These are phyloP conservation scores for Hypholoma sublateritium DNA, from an alignment of 768 basidiomycete genomes.

Conservation along the genomic window DNA sequence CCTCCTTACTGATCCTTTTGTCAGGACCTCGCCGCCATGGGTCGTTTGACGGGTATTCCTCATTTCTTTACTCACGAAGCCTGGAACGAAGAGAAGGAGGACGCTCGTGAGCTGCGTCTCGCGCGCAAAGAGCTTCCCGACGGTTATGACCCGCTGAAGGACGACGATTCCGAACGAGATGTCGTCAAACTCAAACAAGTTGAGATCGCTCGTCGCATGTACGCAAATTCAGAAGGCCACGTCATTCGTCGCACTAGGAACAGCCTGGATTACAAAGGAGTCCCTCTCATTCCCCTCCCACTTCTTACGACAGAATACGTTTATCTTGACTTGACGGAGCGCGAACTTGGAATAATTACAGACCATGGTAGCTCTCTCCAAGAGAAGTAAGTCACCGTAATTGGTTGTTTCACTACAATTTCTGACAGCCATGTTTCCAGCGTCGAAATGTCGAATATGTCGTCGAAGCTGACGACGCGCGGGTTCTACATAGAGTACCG, in stretches of 20 bases:
- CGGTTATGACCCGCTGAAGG: not conserved
- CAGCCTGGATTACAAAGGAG: slow-evolving; percentile 12
- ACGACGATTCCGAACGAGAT: slow-evolving; percentile 6
- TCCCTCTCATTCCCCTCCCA: slow-evolving; percentile 18
- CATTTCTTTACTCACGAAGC: slow-evolving; percentile 22
- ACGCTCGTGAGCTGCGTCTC: slow-evolving; percentile 10
- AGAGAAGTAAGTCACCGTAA: slow-evolving; percentile 13
- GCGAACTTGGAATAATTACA: slow-evolving; percentile 20
- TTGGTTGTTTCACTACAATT: not conserved
- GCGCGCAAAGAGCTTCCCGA: slow-evolving; percentile 10
- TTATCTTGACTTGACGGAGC: slow-evolving; percentile 12
- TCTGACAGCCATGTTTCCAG: not conserved
- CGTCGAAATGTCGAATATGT: slow-evolving; percentile 4
- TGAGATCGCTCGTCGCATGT: slow-evolving; percentile 9
- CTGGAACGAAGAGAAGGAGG: slow-evolving; percentile 20
- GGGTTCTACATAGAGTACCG: slow-evolving; percentile 18
- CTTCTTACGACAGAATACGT: not conserved
- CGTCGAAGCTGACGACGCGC: slow-evolving; percentile 1
- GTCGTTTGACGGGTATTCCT: slow-evolving; percentile 23
- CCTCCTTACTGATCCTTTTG: not conserved
- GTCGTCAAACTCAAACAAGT: slow-evolving; percentile 11
- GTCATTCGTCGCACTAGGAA: slow-evolving; percentile 21
- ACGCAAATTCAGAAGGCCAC: slow-evolving; percentile 14
- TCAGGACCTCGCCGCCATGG: slow-evolving; percentile 28
- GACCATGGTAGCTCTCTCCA: slow-evolving; percentile 7